These are phyloP conservation scores for Botrytis sinoallii DNA, from an alignment of 2,329 filamentous ascomycete genomes.

Conservation along the genomic window DNA sequence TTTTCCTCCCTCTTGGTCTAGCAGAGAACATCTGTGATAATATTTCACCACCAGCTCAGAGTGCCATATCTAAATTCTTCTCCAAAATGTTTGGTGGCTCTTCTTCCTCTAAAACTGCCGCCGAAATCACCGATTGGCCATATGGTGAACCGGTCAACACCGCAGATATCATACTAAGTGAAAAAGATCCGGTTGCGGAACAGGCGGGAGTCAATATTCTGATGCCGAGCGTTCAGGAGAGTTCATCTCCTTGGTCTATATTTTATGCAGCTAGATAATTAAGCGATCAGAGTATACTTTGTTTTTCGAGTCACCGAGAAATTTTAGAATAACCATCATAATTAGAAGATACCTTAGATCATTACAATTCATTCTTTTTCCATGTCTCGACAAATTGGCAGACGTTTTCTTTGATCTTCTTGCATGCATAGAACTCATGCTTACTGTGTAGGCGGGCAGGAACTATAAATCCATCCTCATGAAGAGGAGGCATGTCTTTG, in stretches of 20 bases:
- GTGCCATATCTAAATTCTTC: neutral
- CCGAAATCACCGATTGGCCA: slow-evolving; percentile 8
- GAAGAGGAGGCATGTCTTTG: neutral
- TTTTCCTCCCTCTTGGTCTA: slow-evolving; percentile 20
- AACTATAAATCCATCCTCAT: neutral
- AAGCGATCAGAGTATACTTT: neutral
- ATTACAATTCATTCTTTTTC: neutral
- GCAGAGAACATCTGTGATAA: slow-evolving; percentile 17
- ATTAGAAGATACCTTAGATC: neutral
- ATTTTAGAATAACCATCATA: neutral
- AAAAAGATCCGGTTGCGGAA: slow-evolving; percentile 3
- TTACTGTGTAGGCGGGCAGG: neutral
- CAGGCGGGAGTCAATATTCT: neutral
- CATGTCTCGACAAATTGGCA: neutral
- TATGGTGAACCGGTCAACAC: neutral
- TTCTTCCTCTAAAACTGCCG: neutral
- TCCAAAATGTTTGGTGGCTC: neutral
- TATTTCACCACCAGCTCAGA: slow-evolving; percentile 16
- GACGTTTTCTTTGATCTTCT: neutral
- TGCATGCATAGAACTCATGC: neutral
- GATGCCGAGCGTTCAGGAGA: slow-evolving; percentile 6
- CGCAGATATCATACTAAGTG: neutral
- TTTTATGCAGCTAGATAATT: neutral
- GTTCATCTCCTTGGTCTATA: slow-evolving; percentile 13
- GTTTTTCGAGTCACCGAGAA: neutral